A percentile compares a stretch with the other conserved stretches of the same genome.
phyloP scores from a whole-genome alignment of 1,284 basidiomycete species.

The Ceratorhiza oryzae-sativae region DNA sequence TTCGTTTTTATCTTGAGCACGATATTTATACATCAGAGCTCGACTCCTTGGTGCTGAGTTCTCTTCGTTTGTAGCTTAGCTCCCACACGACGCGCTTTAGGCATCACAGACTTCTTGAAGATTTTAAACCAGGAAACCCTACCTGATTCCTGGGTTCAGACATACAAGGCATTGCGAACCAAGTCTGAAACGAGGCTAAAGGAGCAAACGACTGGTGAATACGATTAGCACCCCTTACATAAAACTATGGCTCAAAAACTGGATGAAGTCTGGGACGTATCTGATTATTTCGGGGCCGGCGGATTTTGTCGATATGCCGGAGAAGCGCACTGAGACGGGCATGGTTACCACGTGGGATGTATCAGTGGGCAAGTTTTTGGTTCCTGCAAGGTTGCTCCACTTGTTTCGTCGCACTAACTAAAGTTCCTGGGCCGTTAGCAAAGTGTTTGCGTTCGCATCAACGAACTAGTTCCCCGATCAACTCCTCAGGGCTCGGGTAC shows the following conservation, averaged over 20 bases:
- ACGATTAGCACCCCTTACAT: constrained; percentile 43
- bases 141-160: background rate
- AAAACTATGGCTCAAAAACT: constrained; percentile 15
- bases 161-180: constrained; percentile 2
- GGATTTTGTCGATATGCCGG: constrained; percentile 36
- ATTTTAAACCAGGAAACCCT: constrained; percentile 9
- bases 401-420: background rate
- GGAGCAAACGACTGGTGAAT: constrained; percentile 42
- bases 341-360: constrained; percentile 43
- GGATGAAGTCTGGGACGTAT: constrained; percentile 40
- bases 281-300: constrained; percentile 44
- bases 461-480: constrained; percentile 22
- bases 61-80: too few relatives aligned
- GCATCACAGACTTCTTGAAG: constrained; percentile 28
- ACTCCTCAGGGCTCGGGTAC: background rate
- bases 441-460: constrained; percentile 43
- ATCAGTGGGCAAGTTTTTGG: constrained; percentile 43
- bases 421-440: constrained; percentile 28
- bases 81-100: too few relatives aligned
- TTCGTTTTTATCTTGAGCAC: too few relatives aligned
- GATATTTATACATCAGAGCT: too few relatives aligned
- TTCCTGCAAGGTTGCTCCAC: constrained; percentile 36
- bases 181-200: constrained; percentile 29
- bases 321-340: constrained; percentile 43
- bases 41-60: too few relatives aligned